These are phyloP conservation scores for Aspergillus jensenii DNA, from an alignment of 2,329 filamentous ascomycete genomes.

Conservation along the genomic window DNA sequence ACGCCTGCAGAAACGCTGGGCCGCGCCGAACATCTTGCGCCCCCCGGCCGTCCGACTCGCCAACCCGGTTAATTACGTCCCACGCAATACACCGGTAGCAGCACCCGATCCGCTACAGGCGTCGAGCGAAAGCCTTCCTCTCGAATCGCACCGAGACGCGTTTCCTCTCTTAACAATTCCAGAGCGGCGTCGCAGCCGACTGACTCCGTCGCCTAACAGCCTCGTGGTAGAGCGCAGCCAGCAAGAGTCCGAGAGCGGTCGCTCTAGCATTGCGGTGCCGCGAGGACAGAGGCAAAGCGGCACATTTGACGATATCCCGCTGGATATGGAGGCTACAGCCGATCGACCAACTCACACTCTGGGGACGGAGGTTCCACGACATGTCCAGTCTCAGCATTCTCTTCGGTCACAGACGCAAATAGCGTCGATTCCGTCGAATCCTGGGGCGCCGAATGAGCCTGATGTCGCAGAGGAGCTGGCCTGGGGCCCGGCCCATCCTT, in stretches of 20 bases:
- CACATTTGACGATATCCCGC: constrained; percentile 24
- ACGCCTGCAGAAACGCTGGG: constrained; percentile 15
- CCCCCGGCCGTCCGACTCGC: constrained; percentile 55
- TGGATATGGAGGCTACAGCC: constrained; percentile 23
- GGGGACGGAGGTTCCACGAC: constrained; percentile 33
- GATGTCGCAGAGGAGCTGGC: constrained; percentile 69
- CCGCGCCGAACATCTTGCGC: constrained; percentile 24
- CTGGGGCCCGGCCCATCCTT: constrained; percentile 93
- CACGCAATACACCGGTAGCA: constrained; percentile 51
- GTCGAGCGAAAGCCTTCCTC: constrained; percentile 35
- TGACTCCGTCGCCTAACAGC: constrained; percentile 48
- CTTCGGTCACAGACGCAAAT: constrained; percentile 42
- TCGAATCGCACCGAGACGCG: constrained; percentile 46
- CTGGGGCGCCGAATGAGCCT: constrained; percentile 42
- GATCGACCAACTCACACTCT: constrained; percentile 10
- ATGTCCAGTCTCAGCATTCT: constrained; percentile 42
- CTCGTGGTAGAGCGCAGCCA: constrained; percentile 50
- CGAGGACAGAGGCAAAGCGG: constrained; percentile 40
- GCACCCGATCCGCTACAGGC: constrained; percentile 34
- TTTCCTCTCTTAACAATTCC: constrained; percentile 59
- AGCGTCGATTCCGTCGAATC: constrained; percentile 40
- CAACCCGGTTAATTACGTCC: constrained; percentile 63
- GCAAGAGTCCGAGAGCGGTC: constrained; percentile 47
- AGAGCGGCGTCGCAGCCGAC: constrained; percentile 55
- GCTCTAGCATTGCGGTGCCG: constrained; percentile 55